Evolutionary conservation across 2,329 filamentous ascomycete species (phyloP).

Genomic region (Nemania abortiva): DNA sequence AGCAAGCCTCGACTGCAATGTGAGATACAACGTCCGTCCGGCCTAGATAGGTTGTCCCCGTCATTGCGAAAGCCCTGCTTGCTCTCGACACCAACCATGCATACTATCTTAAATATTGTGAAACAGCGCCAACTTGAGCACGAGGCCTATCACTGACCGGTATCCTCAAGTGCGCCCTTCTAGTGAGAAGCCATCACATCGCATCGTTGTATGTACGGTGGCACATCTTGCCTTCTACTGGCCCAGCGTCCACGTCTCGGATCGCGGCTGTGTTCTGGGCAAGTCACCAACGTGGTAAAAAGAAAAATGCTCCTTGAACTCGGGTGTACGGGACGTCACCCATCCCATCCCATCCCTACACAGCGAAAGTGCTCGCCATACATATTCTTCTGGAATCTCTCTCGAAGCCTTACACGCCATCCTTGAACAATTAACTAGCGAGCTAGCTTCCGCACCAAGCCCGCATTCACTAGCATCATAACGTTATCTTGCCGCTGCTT

Average conservation of each 20-base stretch:
- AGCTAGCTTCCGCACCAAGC: background rate
- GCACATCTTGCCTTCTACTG: constrained; percentile 4
- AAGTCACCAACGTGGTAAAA: background rate
- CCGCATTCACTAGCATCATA: background rate
- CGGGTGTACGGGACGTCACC: background rate
- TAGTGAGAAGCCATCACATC: constrained; percentile 5
- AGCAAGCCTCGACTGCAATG: background rate
- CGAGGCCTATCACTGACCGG: background rate
- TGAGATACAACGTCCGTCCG: background rate
- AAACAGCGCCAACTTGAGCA: background rate
- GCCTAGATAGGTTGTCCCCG: background rate
- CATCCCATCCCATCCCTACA: no score
- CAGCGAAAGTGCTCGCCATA: background rate
- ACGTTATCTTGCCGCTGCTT: background rate
- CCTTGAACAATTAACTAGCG: background rate
- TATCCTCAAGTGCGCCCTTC: background rate
- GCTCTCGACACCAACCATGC: background rate
- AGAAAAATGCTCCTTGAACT: background rate
- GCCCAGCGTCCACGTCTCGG: background rate
- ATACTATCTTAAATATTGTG: background rate
- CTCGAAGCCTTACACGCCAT: background rate
- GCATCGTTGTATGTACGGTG: constrained; percentile 1
- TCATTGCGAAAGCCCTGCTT: constrained; percentile 3
- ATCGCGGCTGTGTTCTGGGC: constrained; percentile 18
- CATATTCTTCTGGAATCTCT: constrained; percentile 1